phyloP scores from a whole-genome alignment of 768 basidiomycete genomes.

The Gymnopilus dilepis region DNA sequence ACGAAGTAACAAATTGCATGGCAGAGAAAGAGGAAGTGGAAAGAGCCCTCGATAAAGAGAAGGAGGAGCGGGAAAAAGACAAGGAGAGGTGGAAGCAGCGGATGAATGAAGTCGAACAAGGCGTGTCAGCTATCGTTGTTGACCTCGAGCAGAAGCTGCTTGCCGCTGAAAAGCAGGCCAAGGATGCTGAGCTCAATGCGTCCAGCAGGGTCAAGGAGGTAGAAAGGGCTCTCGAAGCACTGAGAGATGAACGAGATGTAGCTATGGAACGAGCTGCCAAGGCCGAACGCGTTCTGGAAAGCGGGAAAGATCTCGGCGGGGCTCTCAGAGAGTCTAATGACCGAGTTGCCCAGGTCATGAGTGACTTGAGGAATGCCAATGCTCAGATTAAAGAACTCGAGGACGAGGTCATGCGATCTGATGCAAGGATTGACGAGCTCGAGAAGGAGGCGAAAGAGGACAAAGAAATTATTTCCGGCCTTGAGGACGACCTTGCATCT shows the following conservation, averaged over 20 bases:
- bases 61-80: constrained; percentile 61
- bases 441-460: constrained; percentile 64
- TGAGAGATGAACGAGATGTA: constrained; percentile 57
- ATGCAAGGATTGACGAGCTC: constrained; percentile 56
- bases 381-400: constrained; percentile 65
- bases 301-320: constrained; percentile 69
- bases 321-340: constrained; percentile 72
- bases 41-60: constrained; percentile 58
- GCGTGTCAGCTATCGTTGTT: constrained; percentile 69
- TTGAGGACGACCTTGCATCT: constrained; percentile 50
- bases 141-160: constrained; percentile 63
- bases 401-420: constrained; percentile 58
- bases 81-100: constrained; percentile 74
- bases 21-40: constrained; percentile 52
- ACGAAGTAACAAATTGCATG: constrained; percentile 50
- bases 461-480: constrained; percentile 44
- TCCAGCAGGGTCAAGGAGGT: constrained; percentile 46
- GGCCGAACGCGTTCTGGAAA: constrained; percentile 67
- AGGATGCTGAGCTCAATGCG: constrained; percentile 44
- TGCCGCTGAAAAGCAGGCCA: constrained; percentile 53
- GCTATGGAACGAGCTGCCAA: constrained; percentile 65
- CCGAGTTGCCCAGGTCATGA: constrained; percentile 56
- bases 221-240: constrained; percentile 49
- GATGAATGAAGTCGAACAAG: constrained; percentile 73
- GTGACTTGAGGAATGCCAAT: constrained; percentile 65